These are phyloP conservation scores for Ramaria sp. DNA, from an alignment of 768 basidiomycete species.

Conservation along the genomic window DNA sequence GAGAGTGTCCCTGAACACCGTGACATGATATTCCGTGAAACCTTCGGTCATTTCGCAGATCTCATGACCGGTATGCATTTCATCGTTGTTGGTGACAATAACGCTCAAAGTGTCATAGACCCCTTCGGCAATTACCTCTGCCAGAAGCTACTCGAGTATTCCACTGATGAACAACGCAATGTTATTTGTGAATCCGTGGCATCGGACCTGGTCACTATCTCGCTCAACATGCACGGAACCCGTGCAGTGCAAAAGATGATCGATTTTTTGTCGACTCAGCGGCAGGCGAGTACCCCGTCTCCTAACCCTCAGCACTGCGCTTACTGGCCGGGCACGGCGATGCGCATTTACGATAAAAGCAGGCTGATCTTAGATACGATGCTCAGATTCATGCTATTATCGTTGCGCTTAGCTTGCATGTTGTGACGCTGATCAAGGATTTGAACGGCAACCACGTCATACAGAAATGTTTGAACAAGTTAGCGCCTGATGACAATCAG, in stretches of 20 bases:
- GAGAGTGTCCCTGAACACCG: constrained; percentile 92
- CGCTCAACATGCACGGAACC: constrained; percentile 99
- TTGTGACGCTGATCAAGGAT: constrained; percentile 98
- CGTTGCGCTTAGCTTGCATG: constrained; percentile 90
- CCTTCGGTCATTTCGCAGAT: constrained; percentile 94
- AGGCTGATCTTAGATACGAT: constrained; percentile 78
- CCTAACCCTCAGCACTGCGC: constrained; percentile 28
- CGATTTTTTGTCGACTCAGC: constrained; percentile 90
- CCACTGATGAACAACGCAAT: constrained; percentile 94
- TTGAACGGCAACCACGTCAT: constrained; percentile 96
- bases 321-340: constrained; percentile 16
- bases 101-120: constrained; percentile 35
- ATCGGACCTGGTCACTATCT: constrained; percentile 94
- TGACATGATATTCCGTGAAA: constrained; percentile 99
- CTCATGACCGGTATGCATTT: constrained; percentile 78
- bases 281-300: constrained; percentile 60
- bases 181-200: constrained; percentile 96
- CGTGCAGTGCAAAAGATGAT: constrained; percentile 99
- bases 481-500: constrained; percentile 98
- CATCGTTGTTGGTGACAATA: constrained; percentile 1
- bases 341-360: constrained; percentile 17
- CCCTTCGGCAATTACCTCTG: constrained; percentile 99
- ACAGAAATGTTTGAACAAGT: constrained; percentile 97
- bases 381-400: constrained; percentile 95
- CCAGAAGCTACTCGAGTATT: constrained; percentile 94